phyloP scores from a whole-genome alignment of 148 eudicot species.

The Arbutus unedo region DNA sequence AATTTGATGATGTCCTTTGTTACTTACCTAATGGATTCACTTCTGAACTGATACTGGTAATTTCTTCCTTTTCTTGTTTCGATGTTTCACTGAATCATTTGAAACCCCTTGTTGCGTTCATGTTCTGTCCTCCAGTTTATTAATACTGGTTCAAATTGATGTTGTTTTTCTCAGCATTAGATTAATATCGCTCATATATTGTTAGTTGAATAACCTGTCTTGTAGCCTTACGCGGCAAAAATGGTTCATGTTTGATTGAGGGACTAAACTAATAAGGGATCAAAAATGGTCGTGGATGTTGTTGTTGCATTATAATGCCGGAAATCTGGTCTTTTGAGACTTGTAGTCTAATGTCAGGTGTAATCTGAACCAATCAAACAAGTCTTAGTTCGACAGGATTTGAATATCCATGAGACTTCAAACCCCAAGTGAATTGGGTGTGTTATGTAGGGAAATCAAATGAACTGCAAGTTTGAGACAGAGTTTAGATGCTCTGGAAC shows the following conservation, averaged over 20 bases:
- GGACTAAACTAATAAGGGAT: neutral
- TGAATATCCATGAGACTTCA: neutral
- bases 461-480: neutral
- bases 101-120: neutral
- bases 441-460: neutral
- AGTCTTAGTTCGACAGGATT: neutral
- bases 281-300: no score
- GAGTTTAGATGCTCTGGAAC: neutral
- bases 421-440: neutral
- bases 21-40: neutral
- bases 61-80: neutral
- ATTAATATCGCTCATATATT: neutral
- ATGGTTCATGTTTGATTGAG: neutral
- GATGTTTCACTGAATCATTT: neutral
- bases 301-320: neutral
- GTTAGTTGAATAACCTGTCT: neutral
- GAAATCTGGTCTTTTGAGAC: neutral
- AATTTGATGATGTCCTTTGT: conserved; percentile 6
- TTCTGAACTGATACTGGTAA: conserved; percentile 17
- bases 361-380: neutral
- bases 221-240: neutral
- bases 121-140: neutral
- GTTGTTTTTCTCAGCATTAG: neutral
- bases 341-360: neutral
- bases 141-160: neutral